A percentile compares a stretch with the other conserved stretches of the same genome.
Conservation (phyloP, 441 rosid genomes). For the Mallotus japonicus region DNA sequence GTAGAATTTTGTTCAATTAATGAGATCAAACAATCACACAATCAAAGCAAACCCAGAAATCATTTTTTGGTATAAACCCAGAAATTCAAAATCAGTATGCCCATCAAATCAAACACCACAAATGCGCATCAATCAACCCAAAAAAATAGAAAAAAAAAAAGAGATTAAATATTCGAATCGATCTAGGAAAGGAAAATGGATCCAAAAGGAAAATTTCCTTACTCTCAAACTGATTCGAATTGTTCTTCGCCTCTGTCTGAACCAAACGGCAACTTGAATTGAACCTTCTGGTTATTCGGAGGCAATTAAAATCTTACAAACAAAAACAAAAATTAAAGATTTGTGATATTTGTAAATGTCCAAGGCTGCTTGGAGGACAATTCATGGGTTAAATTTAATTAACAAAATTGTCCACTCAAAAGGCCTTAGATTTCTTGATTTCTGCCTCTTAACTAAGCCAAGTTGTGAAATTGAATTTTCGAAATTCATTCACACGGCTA, state of each 20-base stretch:
- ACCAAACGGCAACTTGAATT: conserved; percentile 35
- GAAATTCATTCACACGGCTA: conserved; percentile 38
- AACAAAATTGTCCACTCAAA: conserved; percentile 34
- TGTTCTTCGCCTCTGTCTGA: conserved; percentile 53
- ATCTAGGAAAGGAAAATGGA: conserved; percentile 31
- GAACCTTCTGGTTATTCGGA: conserved; percentile 50
- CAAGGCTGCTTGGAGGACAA: conserved; percentile 47
- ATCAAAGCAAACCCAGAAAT: no score
- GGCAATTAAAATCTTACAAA: conserved; percentile 20
- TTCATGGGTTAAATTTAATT: neutral
- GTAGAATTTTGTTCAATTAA: no score
- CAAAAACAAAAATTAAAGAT: neutral
- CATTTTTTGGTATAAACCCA: no score
- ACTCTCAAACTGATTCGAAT: conserved; percentile 35
- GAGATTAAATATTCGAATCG: conserved; percentile 20
- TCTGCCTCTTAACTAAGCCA: conserved; percentile 70
- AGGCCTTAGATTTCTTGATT: conserved; percentile 30
- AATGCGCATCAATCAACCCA: neutral
- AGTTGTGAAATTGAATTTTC: conserved; percentile 24
- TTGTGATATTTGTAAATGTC: conserved; percentile 21
- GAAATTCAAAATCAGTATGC: no score
- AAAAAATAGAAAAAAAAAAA: neutral
- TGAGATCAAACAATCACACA: no score
- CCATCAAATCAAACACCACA: no score
- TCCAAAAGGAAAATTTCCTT: conserved; percentile 4